Conservation (phyloP, 179 eudicot genomes). For the Sideroxylon spinosum region DNA sequence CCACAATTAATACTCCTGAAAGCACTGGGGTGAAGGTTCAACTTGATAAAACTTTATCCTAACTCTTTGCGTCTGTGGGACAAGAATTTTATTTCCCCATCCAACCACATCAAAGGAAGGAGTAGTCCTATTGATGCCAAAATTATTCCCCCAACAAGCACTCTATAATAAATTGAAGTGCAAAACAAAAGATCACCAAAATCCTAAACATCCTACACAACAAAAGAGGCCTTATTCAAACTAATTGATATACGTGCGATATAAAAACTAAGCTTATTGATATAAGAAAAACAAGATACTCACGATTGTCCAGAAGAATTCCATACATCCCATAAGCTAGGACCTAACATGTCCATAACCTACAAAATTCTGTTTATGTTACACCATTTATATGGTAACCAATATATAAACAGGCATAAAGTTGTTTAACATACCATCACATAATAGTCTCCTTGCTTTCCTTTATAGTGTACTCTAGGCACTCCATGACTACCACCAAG, state of each 20-base stretch:
- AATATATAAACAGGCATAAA: neutral
- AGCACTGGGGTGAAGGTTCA: neutral
- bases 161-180: neutral
- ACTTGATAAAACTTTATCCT: neutral
- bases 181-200: neutral
- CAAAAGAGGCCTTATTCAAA: neutral
- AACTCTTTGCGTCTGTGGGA: neutral
- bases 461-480: conserved; percentile 82
- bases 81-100: neutral
- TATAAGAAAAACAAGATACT: conserved; percentile 29
- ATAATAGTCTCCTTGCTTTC: conserved; percentile 87
- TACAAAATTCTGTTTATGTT: conserved; percentile 24
- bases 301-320: conserved; percentile 85
- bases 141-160: neutral
- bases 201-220: neutral
- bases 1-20: neutral
- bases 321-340: conserved; percentile 97
- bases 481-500: conserved; percentile 89
- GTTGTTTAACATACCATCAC: conserved; percentile 52
- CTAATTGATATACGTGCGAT: neutral
- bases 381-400: neutral
- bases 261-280: neutral
- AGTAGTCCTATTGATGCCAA: neutral
- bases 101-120: neutral
- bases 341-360: conserved; percentile 98